Evolutionary conservation across 2,329 filamentous ascomycete species (phyloP).

Genomic region (Xylaria multiplex): DNA sequence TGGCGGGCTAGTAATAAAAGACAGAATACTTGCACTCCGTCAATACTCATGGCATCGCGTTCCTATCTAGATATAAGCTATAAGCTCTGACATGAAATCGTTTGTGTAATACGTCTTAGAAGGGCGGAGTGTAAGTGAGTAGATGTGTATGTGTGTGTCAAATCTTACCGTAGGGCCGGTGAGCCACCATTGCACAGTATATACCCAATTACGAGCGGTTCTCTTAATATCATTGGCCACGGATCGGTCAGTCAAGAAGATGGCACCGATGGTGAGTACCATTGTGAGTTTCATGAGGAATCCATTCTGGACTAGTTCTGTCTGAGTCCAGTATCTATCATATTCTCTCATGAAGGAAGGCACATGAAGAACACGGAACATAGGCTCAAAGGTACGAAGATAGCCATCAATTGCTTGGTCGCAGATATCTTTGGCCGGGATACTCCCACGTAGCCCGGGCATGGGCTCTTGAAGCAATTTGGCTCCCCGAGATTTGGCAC

Average conservation of each 20-base stretch:
- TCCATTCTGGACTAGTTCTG: background rate
- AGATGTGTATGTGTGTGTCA: background rate
- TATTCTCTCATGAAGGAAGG: conserved; percentile 42
- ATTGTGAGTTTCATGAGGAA: conserved; percentile 44
- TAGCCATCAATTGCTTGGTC: conserved; percentile 40
- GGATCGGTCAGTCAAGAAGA: conserved; percentile 39
- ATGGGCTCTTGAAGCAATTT: conserved; percentile 35
- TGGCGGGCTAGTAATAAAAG: conserved; percentile 43
- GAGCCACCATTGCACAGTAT: conserved; percentile 47
- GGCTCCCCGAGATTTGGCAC: conserved; percentile 30
- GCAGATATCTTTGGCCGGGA: conserved; percentile 37
- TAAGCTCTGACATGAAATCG: background rate
- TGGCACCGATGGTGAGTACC: conserved; percentile 42
- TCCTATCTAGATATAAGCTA: conserved; percentile 32
- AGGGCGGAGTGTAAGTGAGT: background rate
- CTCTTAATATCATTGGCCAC: conserved; percentile 36
- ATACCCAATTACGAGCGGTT: conserved; percentile 45
- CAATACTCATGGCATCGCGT: conserved; percentile 41
- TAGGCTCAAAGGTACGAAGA: conserved; percentile 41
- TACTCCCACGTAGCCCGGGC: conserved; percentile 30
- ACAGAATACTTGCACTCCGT: conserved; percentile 45
- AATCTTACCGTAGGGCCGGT: conserved; percentile 39
- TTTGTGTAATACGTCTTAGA: background rate
- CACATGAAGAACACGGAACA: conserved; percentile 43
- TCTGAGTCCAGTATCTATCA: conserved; percentile 36